Evolutionary conservation across 2,329 filamentous ascomycete species (phyloP).

Genomic region (Pseudogymnoascus sp.): DNA sequence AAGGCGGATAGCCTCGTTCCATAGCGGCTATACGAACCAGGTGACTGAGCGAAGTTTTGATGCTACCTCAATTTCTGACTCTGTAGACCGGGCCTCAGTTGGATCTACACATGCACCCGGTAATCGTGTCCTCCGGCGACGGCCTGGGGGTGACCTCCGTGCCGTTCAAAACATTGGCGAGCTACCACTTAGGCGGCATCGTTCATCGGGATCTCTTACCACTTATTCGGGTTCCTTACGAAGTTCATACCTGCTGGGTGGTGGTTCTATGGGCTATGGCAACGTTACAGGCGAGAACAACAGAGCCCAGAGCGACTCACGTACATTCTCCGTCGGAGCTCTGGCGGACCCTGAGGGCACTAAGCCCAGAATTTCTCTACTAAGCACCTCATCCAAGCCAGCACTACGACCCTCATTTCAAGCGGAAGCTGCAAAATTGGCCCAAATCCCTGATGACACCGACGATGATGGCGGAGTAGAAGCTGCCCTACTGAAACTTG

Average conservation of each 20-base stretch:
- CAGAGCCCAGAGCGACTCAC: constrained; percentile 33
- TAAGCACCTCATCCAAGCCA: constrained; percentile 56
- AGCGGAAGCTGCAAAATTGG: constrained; percentile 76
- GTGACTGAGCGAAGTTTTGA: constrained; percentile 53
- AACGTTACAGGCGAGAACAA: constrained; percentile 34
- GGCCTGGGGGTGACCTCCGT: constrained; percentile 67
- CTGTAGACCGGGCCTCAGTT: constrained; percentile 39
- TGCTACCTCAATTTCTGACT: constrained; percentile 49
- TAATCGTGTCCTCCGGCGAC: constrained; percentile 58
- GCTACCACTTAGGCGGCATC: constrained; percentile 42
- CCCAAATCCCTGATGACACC: constrained; percentile 74
- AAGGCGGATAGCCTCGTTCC: constrained; percentile 51
- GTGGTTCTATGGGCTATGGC: constrained; percentile 35
- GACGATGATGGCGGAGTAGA: constrained; percentile 81
- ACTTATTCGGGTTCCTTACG: constrained; percentile 53
- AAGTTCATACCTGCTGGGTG: constrained; percentile 43
- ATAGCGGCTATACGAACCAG: constrained; percentile 44
- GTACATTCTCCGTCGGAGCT: constrained; percentile 51
- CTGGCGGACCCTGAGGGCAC: constrained; percentile 36
- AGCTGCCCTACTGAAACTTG: constrained; percentile 83
- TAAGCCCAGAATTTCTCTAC: constrained; percentile 44
- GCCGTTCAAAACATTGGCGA: constrained; percentile 60
- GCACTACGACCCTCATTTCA: constrained; percentile 72
- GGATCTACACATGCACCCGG: constrained; percentile 34
- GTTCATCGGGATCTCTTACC: constrained; percentile 51